These are phyloP conservation scores for Aspergillus sp. DNA, from an alignment of 2,329 filamentous ascomycete species.

Conservation along the genomic window DNA sequence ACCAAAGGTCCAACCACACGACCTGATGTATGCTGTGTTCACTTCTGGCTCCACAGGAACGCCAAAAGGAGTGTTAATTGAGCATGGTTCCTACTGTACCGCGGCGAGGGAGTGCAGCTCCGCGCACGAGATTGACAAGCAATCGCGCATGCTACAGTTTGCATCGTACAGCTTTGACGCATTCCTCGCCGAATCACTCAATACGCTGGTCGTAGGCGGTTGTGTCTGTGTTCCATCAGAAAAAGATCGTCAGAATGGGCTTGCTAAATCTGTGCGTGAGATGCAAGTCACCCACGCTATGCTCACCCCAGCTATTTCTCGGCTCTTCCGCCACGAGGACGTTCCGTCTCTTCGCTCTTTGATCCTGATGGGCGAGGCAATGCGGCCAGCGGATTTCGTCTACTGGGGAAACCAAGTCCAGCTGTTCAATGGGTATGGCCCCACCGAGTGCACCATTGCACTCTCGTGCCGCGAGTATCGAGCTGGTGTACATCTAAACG, in stretches of 20 bases:
- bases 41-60: slow-evolving; percentile 45
- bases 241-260: background rate
- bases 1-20: slow-evolving; percentile 2
- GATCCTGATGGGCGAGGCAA: background rate
- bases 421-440: too few species aligned
- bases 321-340: background rate
- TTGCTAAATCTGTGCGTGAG: slow-evolving; percentile 1
- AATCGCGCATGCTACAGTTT: slow-evolving; percentile 37
- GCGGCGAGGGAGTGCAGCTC: slow-evolving; percentile 32
- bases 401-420: too few species aligned
- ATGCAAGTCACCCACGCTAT: slow-evolving; percentile 10
- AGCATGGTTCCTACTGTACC: slow-evolving; percentile 23
- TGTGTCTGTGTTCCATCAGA: slow-evolving; percentile 14
- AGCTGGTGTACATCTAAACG: too few species aligned
- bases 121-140: slow-evolving; percentile 41
- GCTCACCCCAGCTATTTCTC: slow-evolving; percentile 17
- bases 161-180: slow-evolving; percentile 27
- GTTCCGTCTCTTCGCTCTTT: background rate
- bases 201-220: slow-evolving; percentile 10
- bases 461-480: too few species aligned
- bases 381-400: background rate
- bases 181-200: slow-evolving; percentile 9
- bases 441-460: too few species aligned
- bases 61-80: slow-evolving; percentile 42
- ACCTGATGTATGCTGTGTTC: slow-evolving; percentile 39